Evolutionary conservation across 768 basidiomycete genomes (phyloP), one percentile per base, ranked within the genome.

Genomic region (Cubamyces sp.): DNA sequence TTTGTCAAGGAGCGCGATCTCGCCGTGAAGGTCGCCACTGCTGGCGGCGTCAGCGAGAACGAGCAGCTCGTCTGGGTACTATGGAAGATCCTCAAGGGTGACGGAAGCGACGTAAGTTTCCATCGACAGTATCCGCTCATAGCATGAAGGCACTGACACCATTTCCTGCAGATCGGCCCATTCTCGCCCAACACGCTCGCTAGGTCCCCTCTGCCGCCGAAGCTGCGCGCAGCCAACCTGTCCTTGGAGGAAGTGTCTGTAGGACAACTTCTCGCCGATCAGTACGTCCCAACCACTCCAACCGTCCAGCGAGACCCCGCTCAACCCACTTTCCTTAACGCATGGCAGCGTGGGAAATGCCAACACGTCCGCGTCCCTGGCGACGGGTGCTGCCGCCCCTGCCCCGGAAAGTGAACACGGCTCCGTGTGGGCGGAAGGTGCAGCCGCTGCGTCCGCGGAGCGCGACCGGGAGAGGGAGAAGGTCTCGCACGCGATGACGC

Each of bases 31-130:
- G 71, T 84, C 54, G 77, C 86, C n/a, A 77, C 68, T 9, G 71
- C 78, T 37, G 78, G 77, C 56, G 79, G 82, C 26, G 79, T 80
- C 61, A 80, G 84, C 58, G 79, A 80, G 53, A 90, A 85, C 71
- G 90, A 92, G 70, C 91, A 91, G 68, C 77, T 92, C 51, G 88
- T 92, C 41, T 92, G 91, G 90, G 91, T 92, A 46, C 78, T 92
- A 62, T 92, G 90, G 90, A 92, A 92, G 76, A 89, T 92, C 59
- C 76, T 92, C 57, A 90, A 85, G 72, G 91, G 91, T 54, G 90
- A 92, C 71, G 91, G 91, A 19, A 86, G 85, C 62, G 90, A 92
- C 79, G 91, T 91, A 64, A 67, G 86, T 79, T 37, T 59, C 40
- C 21, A n/a, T 23, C 57, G 14, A 26, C 40, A 40, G 15, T 57